A percentile compares a stretch with the other conserved stretches of the same genome.
Evolutionary conservation across 192 early-diverging fungal genomes (phyloP).

Genomic region (Chytriomyces sp.): DNA sequence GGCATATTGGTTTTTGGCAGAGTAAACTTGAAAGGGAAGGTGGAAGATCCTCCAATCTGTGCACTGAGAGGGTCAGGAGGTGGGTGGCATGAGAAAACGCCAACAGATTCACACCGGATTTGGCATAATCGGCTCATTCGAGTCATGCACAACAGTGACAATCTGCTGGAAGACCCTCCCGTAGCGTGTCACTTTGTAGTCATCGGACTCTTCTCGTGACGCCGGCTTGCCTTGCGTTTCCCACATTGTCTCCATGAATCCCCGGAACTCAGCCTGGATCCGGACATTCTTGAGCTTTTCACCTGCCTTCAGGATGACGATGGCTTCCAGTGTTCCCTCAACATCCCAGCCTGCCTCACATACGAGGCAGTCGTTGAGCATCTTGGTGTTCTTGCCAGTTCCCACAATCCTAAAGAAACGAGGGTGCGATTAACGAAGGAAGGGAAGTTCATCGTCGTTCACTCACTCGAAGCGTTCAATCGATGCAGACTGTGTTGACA

Average conservation of each 20-base stretch:
- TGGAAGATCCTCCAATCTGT: not conserved
- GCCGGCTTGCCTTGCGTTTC: slow-evolving; percentile 1
- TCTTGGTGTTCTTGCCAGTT: slow-evolving; percentile 1
- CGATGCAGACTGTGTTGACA: too few species aligned
- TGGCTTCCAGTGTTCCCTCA: not conserved
- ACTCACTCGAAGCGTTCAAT: not conserved
- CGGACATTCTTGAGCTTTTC: slow-evolving; percentile 11
- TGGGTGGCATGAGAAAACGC: too few species aligned
- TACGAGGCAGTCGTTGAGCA: not conserved
- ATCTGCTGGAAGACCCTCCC: slow-evolving; percentile 21
- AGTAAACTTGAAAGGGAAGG: not conserved
- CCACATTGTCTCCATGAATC: slow-evolving; percentile 11
- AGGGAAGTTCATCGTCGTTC: too few species aligned
- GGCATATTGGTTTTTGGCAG: not conserved
- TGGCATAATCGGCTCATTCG: not conserved
- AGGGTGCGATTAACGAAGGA: not conserved
- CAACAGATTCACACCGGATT: not conserved
- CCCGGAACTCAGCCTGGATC: slow-evolving; percentile 8
- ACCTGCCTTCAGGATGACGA: not conserved
- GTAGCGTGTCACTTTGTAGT: not conserved
- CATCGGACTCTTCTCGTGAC: not conserved
- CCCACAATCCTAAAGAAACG: not conserved
- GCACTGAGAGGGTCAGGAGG: too few species aligned
- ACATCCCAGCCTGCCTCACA: slow-evolving; percentile 18
- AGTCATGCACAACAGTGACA: slow-evolving; percentile 12